A percentile compares a stretch with the other conserved stretches of the same genome.
Evolutionary conservation across 805 yeast species (phyloP).

Genomic region (Monosporozyma servazzii): DNA sequence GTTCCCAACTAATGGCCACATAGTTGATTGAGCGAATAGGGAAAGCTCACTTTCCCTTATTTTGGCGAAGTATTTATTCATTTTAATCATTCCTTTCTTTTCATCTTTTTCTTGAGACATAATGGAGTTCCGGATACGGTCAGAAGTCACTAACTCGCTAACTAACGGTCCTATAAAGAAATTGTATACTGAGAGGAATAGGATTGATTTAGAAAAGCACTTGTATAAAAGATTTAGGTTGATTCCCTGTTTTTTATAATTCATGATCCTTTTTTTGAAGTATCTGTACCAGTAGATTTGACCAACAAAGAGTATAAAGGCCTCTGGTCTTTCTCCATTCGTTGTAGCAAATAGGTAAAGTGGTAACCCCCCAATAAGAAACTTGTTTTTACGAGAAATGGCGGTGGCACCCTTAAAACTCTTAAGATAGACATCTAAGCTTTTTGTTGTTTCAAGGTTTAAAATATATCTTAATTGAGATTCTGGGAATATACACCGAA

Average conservation of each 20-base stretch:
- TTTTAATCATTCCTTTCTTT: not conserved
- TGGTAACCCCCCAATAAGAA: constrained; percentile 18
- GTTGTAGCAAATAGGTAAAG: constrained; percentile 8
- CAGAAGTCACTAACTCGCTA: not conserved
- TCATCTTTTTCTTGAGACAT: not conserved
- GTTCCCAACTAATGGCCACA: constrained; percentile 18
- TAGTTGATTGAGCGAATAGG: not conserved
- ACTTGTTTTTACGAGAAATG: constrained; percentile 11
- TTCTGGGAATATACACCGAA: constrained; percentile 24
- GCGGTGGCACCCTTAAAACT: constrained; percentile 16
- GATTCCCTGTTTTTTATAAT: constrained; percentile 5
- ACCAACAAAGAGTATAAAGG: not conserved
- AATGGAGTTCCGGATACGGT: not conserved
- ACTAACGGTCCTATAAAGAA: not conserved
- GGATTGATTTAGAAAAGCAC: constrained; percentile 1
- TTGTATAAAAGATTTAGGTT: not conserved
- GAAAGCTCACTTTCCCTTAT: not conserved
- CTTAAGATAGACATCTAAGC: constrained; percentile 21
- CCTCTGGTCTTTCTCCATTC: not conserved
- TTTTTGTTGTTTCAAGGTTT: constrained; percentile 21
- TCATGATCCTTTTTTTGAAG: constrained; percentile 7
- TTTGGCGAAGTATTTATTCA: constrained; percentile 1
- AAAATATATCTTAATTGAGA: constrained; percentile 14
- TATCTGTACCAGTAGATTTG: not conserved
- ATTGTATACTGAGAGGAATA: not conserved